Conservation (phyloP, 2,329 filamentous ascomycete species). For the Daldinia sp. region DNA sequence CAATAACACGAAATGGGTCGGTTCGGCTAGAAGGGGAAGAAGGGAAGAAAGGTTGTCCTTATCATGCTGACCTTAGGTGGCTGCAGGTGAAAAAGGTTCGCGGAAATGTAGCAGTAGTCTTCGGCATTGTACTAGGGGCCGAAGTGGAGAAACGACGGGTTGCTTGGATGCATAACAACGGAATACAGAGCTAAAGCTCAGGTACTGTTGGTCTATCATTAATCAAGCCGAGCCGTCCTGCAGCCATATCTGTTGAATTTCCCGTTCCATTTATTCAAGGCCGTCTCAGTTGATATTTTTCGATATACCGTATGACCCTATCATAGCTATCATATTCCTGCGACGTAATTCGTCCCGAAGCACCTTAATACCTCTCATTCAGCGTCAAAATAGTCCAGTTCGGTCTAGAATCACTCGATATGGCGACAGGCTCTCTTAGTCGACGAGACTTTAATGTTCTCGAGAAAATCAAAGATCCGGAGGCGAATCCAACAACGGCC, state of each 20-base stretch:
- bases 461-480: slow-evolving; percentile 75
- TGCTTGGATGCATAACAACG: slow-evolving; percentile 2
- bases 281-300: slow-evolving; percentile 9
- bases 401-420: slow-evolving; percentile 46
- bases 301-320: slow-evolving; percentile 12
- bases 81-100: slow-evolving; percentile 24
- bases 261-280: slow-evolving; percentile 9
- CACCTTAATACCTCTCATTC: not conserved
- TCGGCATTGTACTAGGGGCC: slow-evolving; percentile 33
- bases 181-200: slow-evolving; percentile 10
- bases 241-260: not conserved
- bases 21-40: slow-evolving; percentile 39
- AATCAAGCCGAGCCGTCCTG: slow-evolving; percentile 5
- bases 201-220: slow-evolving; percentile 15
- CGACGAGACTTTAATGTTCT: slow-evolving; percentile 71
- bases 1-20: slow-evolving; percentile 34
- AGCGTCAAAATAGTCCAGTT: not conserved
- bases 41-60: slow-evolving; percentile 28
- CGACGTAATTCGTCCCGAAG: not conserved
- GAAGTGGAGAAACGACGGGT: slow-evolving; percentile 28
- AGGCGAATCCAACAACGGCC: slow-evolving; percentile 67
- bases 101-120: slow-evolving; percentile 24
- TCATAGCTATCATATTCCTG: not conserved
- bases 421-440: slow-evolving; percentile 65
- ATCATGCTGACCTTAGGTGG: slow-evolving; percentile 29